Percentiles rank a stretch among this genome's conserved stretches.
Evolutionary conservation across 2,329 filamentous ascomycete genomes (phyloP).

Genomic region (Pseudodiploospora longispora): DNA sequence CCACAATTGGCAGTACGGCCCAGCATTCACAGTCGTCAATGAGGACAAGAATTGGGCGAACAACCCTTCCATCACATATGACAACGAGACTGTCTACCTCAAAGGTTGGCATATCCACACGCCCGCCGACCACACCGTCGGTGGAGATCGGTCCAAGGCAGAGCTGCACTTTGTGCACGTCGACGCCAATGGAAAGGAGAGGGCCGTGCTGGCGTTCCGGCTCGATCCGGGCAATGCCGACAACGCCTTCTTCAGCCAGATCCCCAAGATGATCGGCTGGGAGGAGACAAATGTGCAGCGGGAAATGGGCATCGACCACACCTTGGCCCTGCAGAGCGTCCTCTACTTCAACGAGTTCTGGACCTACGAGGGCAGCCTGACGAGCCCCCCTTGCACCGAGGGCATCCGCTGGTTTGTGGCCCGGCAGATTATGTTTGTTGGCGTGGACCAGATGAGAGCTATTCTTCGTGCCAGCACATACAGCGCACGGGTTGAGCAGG

Average conservation of each 20-base stretch:
- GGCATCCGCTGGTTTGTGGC: background rate
- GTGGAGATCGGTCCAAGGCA: slow-evolving; percentile 8
- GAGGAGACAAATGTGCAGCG: background rate
- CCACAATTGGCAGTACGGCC: background rate
- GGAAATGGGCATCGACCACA: background rate
- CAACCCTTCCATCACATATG: background rate
- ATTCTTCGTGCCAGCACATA: background rate
- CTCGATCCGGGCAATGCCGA: background rate
- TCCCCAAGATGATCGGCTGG: background rate
- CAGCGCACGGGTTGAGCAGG: background rate
- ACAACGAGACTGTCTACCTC: background rate
- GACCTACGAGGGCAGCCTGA: background rate
- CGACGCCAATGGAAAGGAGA: background rate
- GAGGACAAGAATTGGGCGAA: background rate
- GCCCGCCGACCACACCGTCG: background rate
- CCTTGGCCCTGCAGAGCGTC: background rate
- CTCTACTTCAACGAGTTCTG: background rate
- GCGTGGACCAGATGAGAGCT: background rate
- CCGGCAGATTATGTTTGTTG: background rate
- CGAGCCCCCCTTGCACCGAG: background rate
- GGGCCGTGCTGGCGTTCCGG: background rate
- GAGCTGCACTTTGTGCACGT: slow-evolving; percentile 3
- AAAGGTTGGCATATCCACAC: background rate
- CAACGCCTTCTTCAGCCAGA: background rate
- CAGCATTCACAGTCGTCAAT: background rate